These are phyloP conservation scores for Uromyces viciae-fabae DNA, from an alignment of 1,284 basidiomycete species.

Conservation along the genomic window DNA sequence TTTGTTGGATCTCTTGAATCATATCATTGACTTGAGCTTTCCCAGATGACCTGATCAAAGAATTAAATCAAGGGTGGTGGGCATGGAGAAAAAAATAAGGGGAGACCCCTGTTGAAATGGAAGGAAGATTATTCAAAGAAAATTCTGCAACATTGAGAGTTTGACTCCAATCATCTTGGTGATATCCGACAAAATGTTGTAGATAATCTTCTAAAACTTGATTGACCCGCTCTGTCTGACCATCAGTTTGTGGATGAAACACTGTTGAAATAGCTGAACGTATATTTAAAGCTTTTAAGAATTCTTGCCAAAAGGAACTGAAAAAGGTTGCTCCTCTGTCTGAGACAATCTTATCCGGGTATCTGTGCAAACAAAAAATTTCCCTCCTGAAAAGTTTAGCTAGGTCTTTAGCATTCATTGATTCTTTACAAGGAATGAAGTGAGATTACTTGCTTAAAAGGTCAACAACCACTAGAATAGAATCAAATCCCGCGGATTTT, in stretches of 20 bases:
- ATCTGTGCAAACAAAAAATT: slow-evolving; percentile 5
- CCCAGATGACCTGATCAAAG: neutral
- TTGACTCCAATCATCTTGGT: slow-evolving; percentile 1
- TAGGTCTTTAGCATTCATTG: neutral
- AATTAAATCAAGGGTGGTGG: slow-evolving; percentile 24
- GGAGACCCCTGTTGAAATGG: neutral
- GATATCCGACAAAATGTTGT: neutral
- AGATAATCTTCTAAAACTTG: neutral
- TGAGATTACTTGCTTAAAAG: slow-evolving; percentile 57
- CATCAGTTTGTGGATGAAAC: slow-evolving; percentile 30
- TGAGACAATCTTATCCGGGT: slow-evolving; percentile 8
- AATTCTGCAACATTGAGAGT: slow-evolving; percentile 24
- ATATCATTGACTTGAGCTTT: neutral
- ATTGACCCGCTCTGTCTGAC: neutral
- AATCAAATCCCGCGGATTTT: slow-evolving; percentile 53
- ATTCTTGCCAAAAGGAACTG: neutral
- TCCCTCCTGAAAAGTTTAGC: neutral
- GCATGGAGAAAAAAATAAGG: slow-evolving; percentile 31
- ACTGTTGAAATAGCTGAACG: neutral
- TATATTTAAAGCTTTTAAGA: neutral
- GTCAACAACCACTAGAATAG: slow-evolving; percentile 58
- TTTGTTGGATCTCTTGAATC: neutral
- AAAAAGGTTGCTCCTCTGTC: neutral
- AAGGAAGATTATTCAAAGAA: slow-evolving; percentile 16
- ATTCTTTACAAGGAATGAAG: slow-evolving; percentile 51